Conservation (phyloP, 331 rosid genomes). For the Pyrus hybrid region DNA sequence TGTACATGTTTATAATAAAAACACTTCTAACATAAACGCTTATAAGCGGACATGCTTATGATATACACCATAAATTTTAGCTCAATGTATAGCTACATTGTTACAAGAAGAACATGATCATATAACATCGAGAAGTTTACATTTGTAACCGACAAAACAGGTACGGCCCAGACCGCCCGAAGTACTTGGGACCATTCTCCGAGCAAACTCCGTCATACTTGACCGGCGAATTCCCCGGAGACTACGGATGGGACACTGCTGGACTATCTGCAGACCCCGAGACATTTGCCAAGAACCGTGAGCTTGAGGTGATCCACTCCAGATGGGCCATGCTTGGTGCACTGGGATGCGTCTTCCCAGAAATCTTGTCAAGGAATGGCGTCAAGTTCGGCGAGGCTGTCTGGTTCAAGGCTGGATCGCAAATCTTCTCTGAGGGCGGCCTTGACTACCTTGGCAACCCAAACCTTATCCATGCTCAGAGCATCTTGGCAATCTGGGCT, state of each 20-base stretch:
- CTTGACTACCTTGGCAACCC: slow-evolving; percentile 94
- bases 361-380: slow-evolving; percentile 65
- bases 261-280: slow-evolving; percentile 95
- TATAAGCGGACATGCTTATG: too few relatives aligned
- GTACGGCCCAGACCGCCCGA: slow-evolving; percentile 95
- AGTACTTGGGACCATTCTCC: slow-evolving; percentile 92
- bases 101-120: not conserved
- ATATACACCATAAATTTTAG: not conserved
- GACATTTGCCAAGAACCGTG: slow-evolving; percentile 84
- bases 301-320: slow-evolving; percentile 88
- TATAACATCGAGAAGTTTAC: not conserved
- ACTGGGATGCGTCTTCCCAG: slow-evolving; percentile 75
- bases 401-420: slow-evolving; percentile 93
- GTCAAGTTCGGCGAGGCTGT: slow-evolving; percentile 89
- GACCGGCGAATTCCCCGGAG: slow-evolving; percentile 88
- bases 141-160: slow-evolving; percentile 25
- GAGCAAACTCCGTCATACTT: slow-evolving; percentile 91
- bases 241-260: slow-evolving; percentile 97
- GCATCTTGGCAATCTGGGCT: slow-evolving; percentile 96
- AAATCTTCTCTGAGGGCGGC: slow-evolving; percentile 92
- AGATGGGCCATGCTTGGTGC: slow-evolving; percentile 95
- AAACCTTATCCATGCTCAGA: slow-evolving; percentile 78
- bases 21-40: too few relatives aligned
- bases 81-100: not conserved
- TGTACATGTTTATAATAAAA: too few relatives aligned